Conservation (phyloP, 495 filamentous ascomycete genomes). For the Tuber calosporum region DNA sequence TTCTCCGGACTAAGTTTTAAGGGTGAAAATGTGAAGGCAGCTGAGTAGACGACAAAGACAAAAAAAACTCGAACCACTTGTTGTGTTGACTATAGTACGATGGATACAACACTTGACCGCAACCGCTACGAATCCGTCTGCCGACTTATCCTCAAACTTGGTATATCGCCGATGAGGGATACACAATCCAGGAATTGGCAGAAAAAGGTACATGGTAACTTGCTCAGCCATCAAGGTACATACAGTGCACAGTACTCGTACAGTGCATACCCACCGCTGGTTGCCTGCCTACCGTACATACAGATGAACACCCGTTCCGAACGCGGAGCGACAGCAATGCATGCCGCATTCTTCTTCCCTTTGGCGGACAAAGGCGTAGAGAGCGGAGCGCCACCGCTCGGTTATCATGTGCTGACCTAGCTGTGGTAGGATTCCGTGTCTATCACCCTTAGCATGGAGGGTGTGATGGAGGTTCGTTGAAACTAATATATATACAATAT, state of each 20-base stretch:
- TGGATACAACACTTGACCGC: background rate
- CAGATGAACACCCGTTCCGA: background rate
- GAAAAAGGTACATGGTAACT: background rate
- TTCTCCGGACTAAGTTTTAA: too few relatives aligned
- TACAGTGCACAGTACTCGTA: background rate
- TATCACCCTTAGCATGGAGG: background rate
- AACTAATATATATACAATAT: background rate
- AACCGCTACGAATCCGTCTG: background rate
- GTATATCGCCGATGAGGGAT: background rate
- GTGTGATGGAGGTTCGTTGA: background rate
- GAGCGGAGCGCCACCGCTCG: background rate
- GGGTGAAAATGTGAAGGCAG: background rate
- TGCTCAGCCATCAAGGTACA: background rate
- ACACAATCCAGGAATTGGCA: background rate
- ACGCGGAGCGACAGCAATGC: background rate
- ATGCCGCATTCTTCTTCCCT: background rate
- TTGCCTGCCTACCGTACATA: background rate
- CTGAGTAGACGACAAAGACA: background rate
- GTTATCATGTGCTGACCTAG: background rate
- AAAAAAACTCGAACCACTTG: background rate
- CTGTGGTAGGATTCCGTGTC: background rate
- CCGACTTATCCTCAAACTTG: background rate
- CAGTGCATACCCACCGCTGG: background rate
- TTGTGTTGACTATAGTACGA: background rate
- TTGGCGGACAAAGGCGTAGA: background rate